Percentiles rank a stretch among this genome's conserved stretches.
Evolutionary conservation across 164 flowering plant genomes (phyloP).

Genomic region (Aristolochia contorta): DNA sequence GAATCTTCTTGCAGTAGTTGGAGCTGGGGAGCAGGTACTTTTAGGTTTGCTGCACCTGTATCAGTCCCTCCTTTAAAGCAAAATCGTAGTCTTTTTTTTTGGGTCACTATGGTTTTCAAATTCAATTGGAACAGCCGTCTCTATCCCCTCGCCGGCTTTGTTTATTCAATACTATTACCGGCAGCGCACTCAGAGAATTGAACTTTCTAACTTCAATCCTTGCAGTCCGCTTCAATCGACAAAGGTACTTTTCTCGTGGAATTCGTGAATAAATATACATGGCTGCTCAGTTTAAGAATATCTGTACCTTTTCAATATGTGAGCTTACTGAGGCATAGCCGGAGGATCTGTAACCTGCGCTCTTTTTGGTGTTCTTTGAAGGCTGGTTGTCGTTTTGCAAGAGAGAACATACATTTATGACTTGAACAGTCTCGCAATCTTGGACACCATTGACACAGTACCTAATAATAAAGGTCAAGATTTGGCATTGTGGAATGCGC

Average conservation of each 20-base stretch:
- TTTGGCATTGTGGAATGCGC: not conserved
- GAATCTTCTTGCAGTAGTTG: constrained; percentile 86
- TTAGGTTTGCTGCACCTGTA: not conserved
- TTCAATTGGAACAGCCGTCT: constrained; percentile 46
- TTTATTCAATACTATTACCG: constrained; percentile 65
- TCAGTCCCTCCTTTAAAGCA: no score
- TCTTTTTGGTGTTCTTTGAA: constrained; percentile 16
- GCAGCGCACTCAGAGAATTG: constrained; percentile 59
- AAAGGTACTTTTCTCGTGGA: constrained; percentile 36
- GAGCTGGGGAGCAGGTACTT: constrained; percentile 93
- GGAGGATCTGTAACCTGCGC: no score
- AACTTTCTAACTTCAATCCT: constrained; percentile 83
- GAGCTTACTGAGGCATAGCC: no score
- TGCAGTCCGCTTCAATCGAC: constrained; percentile 66
- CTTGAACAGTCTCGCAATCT: constrained; percentile 48
- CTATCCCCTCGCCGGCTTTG: constrained; percentile 87
- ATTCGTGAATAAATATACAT: not conserved
- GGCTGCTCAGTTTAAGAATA: not conserved
- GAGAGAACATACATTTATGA: constrained; percentile 83
- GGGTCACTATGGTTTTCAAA: constrained; percentile 3
- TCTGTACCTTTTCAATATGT: no score
- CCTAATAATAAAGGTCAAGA: constrained; percentile 68
- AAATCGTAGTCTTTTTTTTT: no score
- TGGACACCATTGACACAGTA: constrained; percentile 74
- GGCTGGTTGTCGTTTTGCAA: constrained; percentile 75